A percentile compares a stretch with the other conserved stretches of the same genome.
Conservation (phyloP, 2,329 filamentous ascomycete species). For the Acarospora socialis region DNA sequence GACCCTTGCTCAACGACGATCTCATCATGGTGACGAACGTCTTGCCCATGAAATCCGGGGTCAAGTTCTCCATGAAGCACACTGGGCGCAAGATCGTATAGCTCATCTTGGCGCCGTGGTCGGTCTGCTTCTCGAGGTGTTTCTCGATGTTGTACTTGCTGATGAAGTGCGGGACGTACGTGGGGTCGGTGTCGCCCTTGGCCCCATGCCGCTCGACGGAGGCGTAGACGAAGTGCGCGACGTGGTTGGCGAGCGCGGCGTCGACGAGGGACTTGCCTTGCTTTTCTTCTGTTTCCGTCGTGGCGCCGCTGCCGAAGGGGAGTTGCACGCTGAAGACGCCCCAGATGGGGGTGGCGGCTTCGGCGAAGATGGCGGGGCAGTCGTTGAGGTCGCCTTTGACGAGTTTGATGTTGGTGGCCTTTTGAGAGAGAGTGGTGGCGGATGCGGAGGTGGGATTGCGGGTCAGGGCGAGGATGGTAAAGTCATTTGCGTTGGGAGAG, state of each 20-base stretch:
- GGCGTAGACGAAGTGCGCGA: constrained; percentile 26
- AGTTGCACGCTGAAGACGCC: constrained; percentile 15
- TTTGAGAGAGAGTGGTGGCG: constrained; percentile 10
- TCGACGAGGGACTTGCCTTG: constrained; percentile 26
- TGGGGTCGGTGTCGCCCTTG: constrained; percentile 13
- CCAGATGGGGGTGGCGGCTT: constrained; percentile 9
- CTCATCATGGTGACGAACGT: constrained; percentile 13
- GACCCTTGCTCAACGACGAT: constrained; percentile 4
- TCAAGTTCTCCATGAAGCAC: constrained; percentile 17
- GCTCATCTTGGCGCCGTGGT: constrained; percentile 10
- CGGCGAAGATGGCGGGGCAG: constrained; percentile 8
- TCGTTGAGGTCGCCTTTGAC: constrained; percentile 14
- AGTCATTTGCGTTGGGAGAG: constrained; percentile 9
- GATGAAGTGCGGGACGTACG: constrained; percentile 17
- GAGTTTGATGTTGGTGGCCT: constrained; percentile 11
- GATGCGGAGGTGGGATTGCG: constrained; percentile 10
- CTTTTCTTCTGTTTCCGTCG: constrained; percentile 18
- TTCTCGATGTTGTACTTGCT: constrained; percentile 18
- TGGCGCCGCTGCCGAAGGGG: constrained; percentile 6
- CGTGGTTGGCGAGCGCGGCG: constrained; percentile 17
- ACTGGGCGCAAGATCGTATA: constrained; percentile 17
- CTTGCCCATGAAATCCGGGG: constrained; percentile 13
- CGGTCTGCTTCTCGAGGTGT: constrained; percentile 12
- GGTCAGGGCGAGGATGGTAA: constrained; percentile 14
- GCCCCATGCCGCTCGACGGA: constrained; percentile 21